Percentiles rank a stretch among this genome's conserved stretches.
These are phyloP conservation scores for Didymella exigua DNA, from an alignment of 2,329 filamentous ascomycete species.

Conservation along the genomic window DNA sequence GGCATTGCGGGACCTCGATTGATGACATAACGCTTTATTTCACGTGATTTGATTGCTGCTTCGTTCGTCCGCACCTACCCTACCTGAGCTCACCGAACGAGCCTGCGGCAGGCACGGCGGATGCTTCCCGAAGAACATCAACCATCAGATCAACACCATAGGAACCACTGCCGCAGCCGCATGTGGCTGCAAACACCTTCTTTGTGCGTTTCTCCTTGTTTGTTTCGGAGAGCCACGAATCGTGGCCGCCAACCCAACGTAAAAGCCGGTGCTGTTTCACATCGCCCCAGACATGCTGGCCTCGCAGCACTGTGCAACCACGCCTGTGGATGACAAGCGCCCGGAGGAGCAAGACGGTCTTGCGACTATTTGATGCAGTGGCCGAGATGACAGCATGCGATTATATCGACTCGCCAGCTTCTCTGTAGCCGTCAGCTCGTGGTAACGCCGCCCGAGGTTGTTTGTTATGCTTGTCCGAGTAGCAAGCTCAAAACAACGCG, in stretches of 20 bases:
- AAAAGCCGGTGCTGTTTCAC: conserved; percentile 28
- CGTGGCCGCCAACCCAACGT: conserved; percentile 11
- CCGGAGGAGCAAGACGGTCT: conserved; percentile 1
- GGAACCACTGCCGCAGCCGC: conserved; percentile 4
- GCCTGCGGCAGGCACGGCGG: neutral
- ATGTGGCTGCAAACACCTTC: too few species aligned
- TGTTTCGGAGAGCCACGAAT: conserved; percentile 5
- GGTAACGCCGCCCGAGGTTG: conserved; percentile 14
- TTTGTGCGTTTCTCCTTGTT: conserved; percentile 11
- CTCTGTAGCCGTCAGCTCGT: conserved; percentile 13
- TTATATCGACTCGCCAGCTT: conserved; percentile 3
- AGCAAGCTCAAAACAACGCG: conserved; percentile 45
- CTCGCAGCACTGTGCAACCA: conserved; percentile 31
- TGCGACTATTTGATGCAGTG: conserved; percentile 10
- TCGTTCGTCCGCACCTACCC: neutral
- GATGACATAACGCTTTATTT: neutral
- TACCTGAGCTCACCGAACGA: neutral
- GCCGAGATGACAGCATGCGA: conserved; percentile 10
- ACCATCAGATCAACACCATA: neutral
- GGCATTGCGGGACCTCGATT: conserved; percentile 6
- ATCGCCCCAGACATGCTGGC: conserved; percentile 19
- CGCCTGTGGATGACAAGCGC: conserved; percentile 23
- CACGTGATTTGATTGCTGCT: conserved; percentile 1
- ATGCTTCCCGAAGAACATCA: conserved; percentile 6
- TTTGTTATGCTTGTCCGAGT: conserved; percentile 35